Conservation (phyloP, 139 green algal species). For the Picochlorum sp. region DNA sequence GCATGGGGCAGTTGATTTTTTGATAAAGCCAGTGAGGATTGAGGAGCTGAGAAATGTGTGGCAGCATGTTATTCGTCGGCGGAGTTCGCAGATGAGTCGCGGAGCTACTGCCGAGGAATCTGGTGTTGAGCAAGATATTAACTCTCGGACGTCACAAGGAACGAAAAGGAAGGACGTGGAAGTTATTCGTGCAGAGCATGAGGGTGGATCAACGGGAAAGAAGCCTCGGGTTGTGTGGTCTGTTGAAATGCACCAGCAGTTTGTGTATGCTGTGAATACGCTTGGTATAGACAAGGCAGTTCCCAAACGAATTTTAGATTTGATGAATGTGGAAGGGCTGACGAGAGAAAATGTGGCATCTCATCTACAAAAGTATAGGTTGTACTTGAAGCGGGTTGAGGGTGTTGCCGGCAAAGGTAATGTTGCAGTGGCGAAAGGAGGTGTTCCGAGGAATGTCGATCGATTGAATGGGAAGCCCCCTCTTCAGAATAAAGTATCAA, state of each 20-base stretch:
- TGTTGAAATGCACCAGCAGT: constrained; percentile 92
- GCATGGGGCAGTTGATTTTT: constrained; percentile 91
- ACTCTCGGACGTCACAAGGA: constrained; percentile 9
- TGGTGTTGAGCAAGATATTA: not conserved
- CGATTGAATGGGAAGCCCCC: not conserved
- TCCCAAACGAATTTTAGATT: constrained; percentile 94
- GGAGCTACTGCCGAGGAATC: constrained; percentile 10
- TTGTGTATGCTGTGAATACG: constrained; percentile 88
- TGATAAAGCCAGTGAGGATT: constrained; percentile 94
- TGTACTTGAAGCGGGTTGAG: constrained; percentile 82
- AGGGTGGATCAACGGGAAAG: constrained; percentile 44
- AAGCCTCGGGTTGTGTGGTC: constrained; percentile 91
- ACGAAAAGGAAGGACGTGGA: constrained; percentile 19
- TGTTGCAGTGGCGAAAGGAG: not conserved
- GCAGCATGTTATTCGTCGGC: constrained; percentile 88
- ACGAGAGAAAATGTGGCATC: constrained; percentile 93
- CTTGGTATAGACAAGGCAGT: constrained; percentile 95
- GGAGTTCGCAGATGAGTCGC: not conserved
- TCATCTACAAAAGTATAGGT: constrained; percentile 91
- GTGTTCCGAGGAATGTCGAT: too few species aligned
- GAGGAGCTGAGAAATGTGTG: constrained; percentile 94
- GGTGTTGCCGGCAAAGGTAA: constrained; percentile 1
- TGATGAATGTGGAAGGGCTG: constrained; percentile 89
- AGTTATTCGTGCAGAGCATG: constrained; percentile 16
- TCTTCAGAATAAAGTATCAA: not conserved